These are phyloP conservation scores for Isoetes taiwanensis DNA, from an alignment of 75 land plant species.

Conservation along the genomic window DNA sequence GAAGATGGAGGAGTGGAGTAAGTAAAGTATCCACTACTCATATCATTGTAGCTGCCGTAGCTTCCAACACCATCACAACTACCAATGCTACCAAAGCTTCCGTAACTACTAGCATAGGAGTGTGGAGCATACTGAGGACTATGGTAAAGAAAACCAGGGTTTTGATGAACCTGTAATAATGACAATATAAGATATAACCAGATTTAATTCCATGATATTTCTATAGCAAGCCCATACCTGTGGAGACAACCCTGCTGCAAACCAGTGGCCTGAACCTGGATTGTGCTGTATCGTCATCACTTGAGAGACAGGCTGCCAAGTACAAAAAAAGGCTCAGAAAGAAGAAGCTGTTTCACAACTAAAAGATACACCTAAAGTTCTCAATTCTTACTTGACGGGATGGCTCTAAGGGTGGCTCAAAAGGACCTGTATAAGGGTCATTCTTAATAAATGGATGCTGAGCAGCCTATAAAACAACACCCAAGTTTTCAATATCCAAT, in stretches of 20 bases:
- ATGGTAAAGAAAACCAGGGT: constrained; percentile 17
- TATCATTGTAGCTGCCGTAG: constrained; percentile 70
- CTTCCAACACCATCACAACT: constrained; percentile 67
- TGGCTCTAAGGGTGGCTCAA: constrained; percentile 54
- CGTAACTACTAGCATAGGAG: constrained; percentile 55
- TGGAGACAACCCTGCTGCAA: constrained; percentile 84
- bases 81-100: constrained; percentile 75
- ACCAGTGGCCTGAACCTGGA: constrained; percentile 82
- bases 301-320: constrained; percentile 50
- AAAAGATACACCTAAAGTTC: neutral
- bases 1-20: constrained; percentile 40
- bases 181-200: neutral
- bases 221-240: constrained; percentile 25
- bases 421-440: constrained; percentile 62
- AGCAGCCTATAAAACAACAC: constrained; percentile 43
- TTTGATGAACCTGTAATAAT: constrained; percentile 39
- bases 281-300: constrained; percentile 50
- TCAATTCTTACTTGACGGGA: constrained; percentile 50
- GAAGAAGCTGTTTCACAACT: neutral
- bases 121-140: constrained; percentile 42
- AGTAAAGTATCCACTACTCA: constrained; percentile 15
- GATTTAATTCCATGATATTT: neutral
- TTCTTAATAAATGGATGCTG: constrained; percentile 85
- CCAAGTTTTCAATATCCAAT: neutral
- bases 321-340: neutral